Evolutionary conservation across 257 asterid species (phyloP).

Genomic region (Solanum piurae): DNA sequence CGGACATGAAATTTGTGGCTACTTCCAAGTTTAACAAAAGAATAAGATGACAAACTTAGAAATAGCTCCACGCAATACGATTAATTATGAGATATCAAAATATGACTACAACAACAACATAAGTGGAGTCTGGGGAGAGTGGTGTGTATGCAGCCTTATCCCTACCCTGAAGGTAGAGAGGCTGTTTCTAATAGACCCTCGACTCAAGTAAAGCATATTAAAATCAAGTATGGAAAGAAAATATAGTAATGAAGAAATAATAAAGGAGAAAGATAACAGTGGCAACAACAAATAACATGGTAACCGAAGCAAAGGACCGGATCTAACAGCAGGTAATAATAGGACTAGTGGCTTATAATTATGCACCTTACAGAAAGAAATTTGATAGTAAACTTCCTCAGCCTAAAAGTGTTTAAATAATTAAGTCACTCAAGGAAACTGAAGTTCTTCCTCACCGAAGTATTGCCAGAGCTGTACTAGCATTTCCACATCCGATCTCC

Average conservation of each 20-base stretch:
- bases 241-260: neutral
- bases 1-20: neutral
- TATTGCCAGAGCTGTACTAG: conserved; percentile 75
- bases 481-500: conserved; percentile 98
- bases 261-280: neutral
- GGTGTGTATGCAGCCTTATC: neutral
- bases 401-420: neutral
- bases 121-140: neutral
- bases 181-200: neutral
- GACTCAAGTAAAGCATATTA: neutral
- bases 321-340: neutral
- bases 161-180: neutral
- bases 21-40: neutral
- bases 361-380: neutral
- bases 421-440: neutral
- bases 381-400: neutral
- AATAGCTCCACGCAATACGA: neutral
- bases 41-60: neutral
- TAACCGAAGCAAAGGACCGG: neutral
- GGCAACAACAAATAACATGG: neutral
- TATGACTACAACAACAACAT: neutral
- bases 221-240: neutral
- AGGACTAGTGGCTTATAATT: neutral
- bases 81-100: neutral
- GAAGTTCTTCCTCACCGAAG: conserved; percentile 20